A percentile compares a stretch with the other conserved stretches of the same genome.
Evolutionary conservation across 768 basidiomycete genomes (phyloP).

Genomic region (Kwoniella heveanensis): DNA sequence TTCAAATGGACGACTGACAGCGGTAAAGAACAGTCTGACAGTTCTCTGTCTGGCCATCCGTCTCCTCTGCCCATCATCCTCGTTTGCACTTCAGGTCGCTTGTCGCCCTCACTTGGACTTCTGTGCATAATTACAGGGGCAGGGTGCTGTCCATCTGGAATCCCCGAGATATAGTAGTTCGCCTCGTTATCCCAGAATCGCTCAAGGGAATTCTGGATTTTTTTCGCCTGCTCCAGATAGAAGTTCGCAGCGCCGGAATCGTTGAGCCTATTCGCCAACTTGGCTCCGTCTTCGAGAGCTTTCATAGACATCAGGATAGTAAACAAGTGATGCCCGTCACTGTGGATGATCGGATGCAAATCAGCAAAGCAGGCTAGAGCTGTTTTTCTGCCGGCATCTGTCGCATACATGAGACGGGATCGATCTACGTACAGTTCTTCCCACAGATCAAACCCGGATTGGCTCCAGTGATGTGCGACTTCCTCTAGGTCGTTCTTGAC

Average conservation of each 20-base stretch:
- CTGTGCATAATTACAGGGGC: background rate
- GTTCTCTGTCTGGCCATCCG: slow-evolving; percentile 14
- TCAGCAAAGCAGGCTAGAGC: too few species aligned
- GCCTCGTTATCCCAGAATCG: slow-evolving; percentile 40
- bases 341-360: slow-evolving; percentile 9
- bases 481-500: slow-evolving; percentile 57
- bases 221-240: slow-evolving; percentile 33
- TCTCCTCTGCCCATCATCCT: too few species aligned
- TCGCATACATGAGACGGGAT: too few species aligned
- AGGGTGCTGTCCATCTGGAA: background rate
- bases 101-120: background rate
- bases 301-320: slow-evolving; percentile 46
- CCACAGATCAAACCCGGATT: slow-evolving; percentile 54
- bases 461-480: slow-evolving; percentile 47
- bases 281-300: slow-evolving; percentile 49
- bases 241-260: slow-evolving; percentile 45
- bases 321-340: slow-evolving; percentile 52
- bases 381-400: too few species aligned
- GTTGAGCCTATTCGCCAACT: slow-evolving; percentile 42
- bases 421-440: slow-evolving; percentile 53
- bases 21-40: slow-evolving; percentile 52
- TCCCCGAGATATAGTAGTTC: slow-evolving; percentile 4
- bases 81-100: too few species aligned
- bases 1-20: slow-evolving; percentile 46
- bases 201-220: slow-evolving; percentile 23